Base-by-base conservation (phyloP, 2,329 filamentous ascomycete species). In the Penicillium sp. region DNA sequence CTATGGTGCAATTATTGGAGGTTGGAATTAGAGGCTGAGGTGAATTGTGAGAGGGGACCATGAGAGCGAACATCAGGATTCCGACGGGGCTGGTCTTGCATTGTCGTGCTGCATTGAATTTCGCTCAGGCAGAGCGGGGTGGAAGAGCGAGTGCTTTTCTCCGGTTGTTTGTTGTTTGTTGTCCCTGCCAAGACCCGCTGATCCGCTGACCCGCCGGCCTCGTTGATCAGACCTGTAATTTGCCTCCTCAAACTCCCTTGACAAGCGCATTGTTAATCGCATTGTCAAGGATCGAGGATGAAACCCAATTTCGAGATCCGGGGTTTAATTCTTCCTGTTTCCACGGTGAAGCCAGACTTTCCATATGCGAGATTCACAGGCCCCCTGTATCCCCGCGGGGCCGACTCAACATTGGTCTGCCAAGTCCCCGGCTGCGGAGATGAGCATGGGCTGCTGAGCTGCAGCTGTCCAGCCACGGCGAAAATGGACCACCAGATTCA, bases 131-230 rank as follows among this genome's bases (percentile, higher is more conserved):
- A 20, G 16, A 36, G 18, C 14, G 30, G 33, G 33, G 9, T 11
- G 27, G 10, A 2, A 10, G 27, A 28, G 27, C 10, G 27, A 11
- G 5, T 28, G 27, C 10, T 28, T 10, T 9, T 28, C 10, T 28
- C 27, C 9, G 7, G 9, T 35, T 35, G 31, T 35, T n/a, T n/a
- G 33, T 13, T 38, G 35, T 14, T 30, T 38, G 35, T 16, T 11
- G 45, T 35, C 27, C 39, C 39, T 48, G 46, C 46, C 46, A 48
- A 48, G 46, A 27, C 41, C 45, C 11, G n/a, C n/a, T n/a, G 24
- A n/a, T 28, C 33, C n/a, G 18, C 35, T 5, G n/a, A n/a, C n/a
- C n/a, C n/a, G n/a, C n/a, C n/a, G n/a, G n/a, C n/a, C n/a, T n/a
- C n/a, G n/a, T n/a, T n/a, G 16, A 20, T 38, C 16, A 8, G 9